Evolutionary conservation across 1,284 basidiomycete genomes (phyloP), one percentile per base, ranked within the genome.

Genomic region (Agaricales sp.): DNA sequence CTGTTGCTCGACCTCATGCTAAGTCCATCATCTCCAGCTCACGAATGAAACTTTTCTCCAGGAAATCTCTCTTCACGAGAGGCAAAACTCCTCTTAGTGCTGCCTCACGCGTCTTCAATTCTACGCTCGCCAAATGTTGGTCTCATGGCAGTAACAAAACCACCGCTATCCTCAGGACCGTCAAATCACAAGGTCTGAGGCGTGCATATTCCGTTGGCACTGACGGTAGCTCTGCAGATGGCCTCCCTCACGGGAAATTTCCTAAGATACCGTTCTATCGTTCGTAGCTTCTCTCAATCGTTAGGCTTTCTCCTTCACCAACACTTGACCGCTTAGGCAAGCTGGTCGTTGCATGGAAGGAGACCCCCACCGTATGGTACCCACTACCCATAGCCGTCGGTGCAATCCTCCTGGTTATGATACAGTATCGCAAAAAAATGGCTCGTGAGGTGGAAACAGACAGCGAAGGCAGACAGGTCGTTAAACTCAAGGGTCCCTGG

Each of bases 301-400:
- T 23, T 35, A 45, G 38, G 41, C 43, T 51, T 25, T 30, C 11
- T 51, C 48, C 26, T 22, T 12, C 37, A 12, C 30, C 3, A 49
- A 39, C 4, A 44, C 48, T 51, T 52, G 41, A 43, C 24, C 44
- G 2, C 38, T 35, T 22, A 78, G 78, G 71, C 18, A 75, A 68
- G 61, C 57, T 80, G n/a, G 60, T 78, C 20, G 68, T 79, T 54
- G 92, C 91, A 20, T 96, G 93, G 92, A 80, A 75, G 2, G 74
- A 83, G 56, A 96, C 94, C 0, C 92, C 90, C 1, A 92, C 88
- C 47, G 89, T 83, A 65, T 99, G 95, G 95, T 94, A 93, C 58
- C 94, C 95, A 6, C 79, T 99, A 43, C 95, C 95, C 13, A 70
- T 97, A 52, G 89, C 91, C 13, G 83, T 96, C 25, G 93, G 93